Evolutionary conservation across 192 early-diverging fungal species (phyloP).

Genomic region (Spizellomyces punctatus): DNA sequence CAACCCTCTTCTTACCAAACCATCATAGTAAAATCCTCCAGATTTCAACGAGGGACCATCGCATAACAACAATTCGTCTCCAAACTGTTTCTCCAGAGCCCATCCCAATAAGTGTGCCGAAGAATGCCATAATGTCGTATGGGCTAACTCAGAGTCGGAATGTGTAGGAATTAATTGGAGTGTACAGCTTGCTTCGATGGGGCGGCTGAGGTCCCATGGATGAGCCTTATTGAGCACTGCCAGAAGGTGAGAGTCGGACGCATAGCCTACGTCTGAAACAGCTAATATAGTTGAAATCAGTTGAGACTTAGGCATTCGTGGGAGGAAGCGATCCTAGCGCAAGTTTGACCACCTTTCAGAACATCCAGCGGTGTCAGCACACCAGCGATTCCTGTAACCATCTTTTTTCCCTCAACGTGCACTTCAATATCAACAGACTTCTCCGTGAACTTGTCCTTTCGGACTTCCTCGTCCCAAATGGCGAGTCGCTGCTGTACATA

Average conservation of each 20-base stretch:
- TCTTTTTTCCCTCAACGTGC: background rate
- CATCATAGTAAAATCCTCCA: conserved; percentile 82
- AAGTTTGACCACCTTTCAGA: conserved; percentile 11
- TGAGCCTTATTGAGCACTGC: background rate
- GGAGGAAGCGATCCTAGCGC: background rate
- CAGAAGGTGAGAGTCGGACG: conserved; percentile 4
- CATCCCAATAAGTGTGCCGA: conserved; percentile 55
- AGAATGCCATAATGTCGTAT: conserved; percentile 40
- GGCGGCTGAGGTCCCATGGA: conserved; percentile 33
- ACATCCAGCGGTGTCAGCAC: conserved; percentile 8
- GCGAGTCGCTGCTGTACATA: conserved; percentile 7
- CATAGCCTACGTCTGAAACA: background rate
- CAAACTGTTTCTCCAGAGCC: conserved; percentile 71
- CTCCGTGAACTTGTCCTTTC: background rate
- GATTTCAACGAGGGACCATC: conserved; percentile 70
- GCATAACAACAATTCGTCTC: conserved; percentile 66
- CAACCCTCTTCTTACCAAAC: conserved; percentile 53
- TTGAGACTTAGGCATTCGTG: background rate
- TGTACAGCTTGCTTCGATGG: conserved; percentile 8
- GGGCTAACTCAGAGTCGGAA: conserved; percentile 3
- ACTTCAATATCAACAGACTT: background rate
- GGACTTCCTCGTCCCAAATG: conserved; percentile 12
- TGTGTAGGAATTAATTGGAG: conserved; percentile 11
- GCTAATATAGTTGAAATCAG: background rate
- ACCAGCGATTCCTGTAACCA: conserved; percentile 5